Conservation (phyloP, 208 protist genomes). For the Crithidia bombi region DNA sequence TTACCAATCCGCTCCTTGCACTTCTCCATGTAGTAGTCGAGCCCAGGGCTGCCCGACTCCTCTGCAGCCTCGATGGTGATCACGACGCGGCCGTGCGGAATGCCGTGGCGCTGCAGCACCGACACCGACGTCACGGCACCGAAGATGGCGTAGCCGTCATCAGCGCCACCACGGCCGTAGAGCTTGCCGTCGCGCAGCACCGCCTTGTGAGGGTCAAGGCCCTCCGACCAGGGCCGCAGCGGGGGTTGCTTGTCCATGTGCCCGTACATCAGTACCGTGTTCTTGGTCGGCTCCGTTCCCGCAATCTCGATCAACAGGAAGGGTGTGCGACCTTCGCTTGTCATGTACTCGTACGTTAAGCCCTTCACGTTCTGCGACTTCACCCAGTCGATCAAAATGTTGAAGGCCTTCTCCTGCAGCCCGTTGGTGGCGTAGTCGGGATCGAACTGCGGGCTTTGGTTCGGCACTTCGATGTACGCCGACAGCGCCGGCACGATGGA, state of each 20-base stretch:
- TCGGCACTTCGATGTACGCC: conserved; percentile 93
- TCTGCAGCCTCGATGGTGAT: conserved; percentile 94
- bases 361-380: conserved; percentile 77
- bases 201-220: conserved; percentile 85
- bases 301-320: conserved; percentile 87
- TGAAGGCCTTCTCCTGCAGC: conserved; percentile 83
- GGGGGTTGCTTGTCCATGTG: conserved; percentile 98
- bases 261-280: conserved; percentile 94
- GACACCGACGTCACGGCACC: conserved; percentile 65
- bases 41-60: conserved; percentile 88
- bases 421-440: conserved; percentile 87
- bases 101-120: conserved; percentile 76
- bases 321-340: conserved; percentile 76
- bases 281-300: conserved; percentile 54
- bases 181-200: conserved; percentile 88
- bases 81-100: conserved; percentile 84
- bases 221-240: conserved; percentile 90
- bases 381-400: conserved; percentile 88
- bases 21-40: conserved; percentile 83
- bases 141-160: conserved; percentile 93
- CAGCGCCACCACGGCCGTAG: conserved; percentile 91
- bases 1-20: conserved; percentile 71
- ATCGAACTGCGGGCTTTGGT: conserved; percentile 94
- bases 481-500: conserved; percentile 78
- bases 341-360: conserved; percentile 76